Conservation (phyloP, 1,284 basidiomycete genomes). For the Trichosporon sp. region DNA sequence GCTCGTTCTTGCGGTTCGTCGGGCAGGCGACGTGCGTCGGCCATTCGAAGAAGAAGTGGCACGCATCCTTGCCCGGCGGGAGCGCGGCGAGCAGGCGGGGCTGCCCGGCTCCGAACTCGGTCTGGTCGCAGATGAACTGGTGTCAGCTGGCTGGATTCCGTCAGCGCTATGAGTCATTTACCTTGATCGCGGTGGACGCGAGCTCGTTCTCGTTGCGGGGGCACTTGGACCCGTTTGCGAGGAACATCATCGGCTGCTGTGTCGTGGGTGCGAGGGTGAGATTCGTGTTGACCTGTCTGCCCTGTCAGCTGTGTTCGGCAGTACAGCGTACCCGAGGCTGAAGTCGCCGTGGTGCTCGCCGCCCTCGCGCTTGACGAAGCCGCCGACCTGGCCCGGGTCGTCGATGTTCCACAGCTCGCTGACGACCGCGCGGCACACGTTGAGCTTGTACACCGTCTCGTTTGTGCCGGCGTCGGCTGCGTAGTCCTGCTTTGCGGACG, state of each 20-base stretch:
- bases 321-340: slow-evolving; percentile 38
- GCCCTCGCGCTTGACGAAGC: slow-evolving; percentile 29
- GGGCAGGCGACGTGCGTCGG: slow-evolving; percentile 48
- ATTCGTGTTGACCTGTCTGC: slow-evolving; percentile 27
- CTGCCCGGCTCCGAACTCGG: slow-evolving; percentile 40
- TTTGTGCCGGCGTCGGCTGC: slow-evolving; percentile 25
- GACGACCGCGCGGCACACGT: slow-evolving; percentile 46
- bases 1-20: slow-evolving; percentile 30
- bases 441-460: slow-evolving; percentile 38
- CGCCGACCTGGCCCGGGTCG: slow-evolving; percentile 40
- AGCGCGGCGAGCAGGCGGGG: slow-evolving; percentile 42
- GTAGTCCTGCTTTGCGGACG: slow-evolving; percentile 37
- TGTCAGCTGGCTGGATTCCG: background rate
- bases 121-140: slow-evolving; percentile 45
- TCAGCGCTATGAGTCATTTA: slow-evolving; percentile 10
- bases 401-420: slow-evolving; percentile 44
- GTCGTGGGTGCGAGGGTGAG: slow-evolving; percentile 37
- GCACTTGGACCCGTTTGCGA: slow-evolving; percentile 39
- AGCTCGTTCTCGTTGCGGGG: slow-evolving; percentile 28
- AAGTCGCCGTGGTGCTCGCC: slow-evolving; percentile 30
- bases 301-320: slow-evolving; percentile 2
- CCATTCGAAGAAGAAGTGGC: slow-evolving; percentile 50
- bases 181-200: slow-evolving; percentile 42
- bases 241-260: slow-evolving; percentile 39
- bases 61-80: slow-evolving; percentile 38